Conservation (phyloP, 2,329 filamentous ascomycete genomes). For the Aspergillus ibericus region DNA sequence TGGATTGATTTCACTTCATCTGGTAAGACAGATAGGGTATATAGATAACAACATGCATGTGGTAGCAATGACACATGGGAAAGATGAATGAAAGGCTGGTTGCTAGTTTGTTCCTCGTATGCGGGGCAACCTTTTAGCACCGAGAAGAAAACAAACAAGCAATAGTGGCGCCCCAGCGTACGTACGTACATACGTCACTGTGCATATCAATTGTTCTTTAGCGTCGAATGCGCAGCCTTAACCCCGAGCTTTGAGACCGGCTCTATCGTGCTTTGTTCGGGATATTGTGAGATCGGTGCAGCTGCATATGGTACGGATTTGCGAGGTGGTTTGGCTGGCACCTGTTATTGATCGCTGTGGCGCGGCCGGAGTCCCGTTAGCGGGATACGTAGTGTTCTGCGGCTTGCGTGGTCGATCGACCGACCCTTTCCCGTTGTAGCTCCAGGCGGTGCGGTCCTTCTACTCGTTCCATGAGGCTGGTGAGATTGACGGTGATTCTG, state of each 20-base stretch:
- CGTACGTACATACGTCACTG: neutral
- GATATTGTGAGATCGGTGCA: neutral
- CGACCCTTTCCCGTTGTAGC: neutral
- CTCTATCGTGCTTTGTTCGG: neutral
- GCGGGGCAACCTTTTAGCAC: neutral
- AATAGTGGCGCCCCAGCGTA: constrained; percentile 3
- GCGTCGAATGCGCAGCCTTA: neutral
- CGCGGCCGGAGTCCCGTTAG: neutral
- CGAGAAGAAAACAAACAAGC: constrained; percentile 2
- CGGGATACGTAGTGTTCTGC: neutral
- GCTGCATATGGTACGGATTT: neutral
- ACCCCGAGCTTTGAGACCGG: neutral
- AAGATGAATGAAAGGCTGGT: neutral
- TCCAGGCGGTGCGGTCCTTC: neutral
- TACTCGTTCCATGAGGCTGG: neutral
- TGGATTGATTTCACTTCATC: neutral
- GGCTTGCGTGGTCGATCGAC: neutral
- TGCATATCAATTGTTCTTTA: neutral
- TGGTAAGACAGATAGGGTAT: neutral
- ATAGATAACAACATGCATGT: neutral
- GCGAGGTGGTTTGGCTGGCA: neutral
- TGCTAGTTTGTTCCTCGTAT: neutral
- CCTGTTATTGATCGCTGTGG: neutral
- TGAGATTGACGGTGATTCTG: neutral
- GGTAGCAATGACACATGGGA: neutral